Evolutionary conservation across 345 rosid species (phyloP).

Genomic region (Citrus trifoliata): DNA sequence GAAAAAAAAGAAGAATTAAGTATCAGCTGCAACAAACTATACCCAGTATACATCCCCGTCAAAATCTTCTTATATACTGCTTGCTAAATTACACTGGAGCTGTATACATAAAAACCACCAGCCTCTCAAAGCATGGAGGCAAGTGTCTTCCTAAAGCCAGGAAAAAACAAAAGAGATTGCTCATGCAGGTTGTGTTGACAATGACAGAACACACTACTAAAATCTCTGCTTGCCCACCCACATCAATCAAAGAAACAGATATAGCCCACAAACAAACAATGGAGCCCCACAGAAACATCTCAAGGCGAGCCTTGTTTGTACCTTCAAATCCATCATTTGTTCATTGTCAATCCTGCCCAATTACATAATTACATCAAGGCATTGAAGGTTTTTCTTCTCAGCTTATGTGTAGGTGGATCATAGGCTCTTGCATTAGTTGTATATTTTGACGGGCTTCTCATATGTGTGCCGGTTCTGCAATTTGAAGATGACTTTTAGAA

Average conservation of each 20-base stretch:
- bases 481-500: neutral
- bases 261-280: conserved; percentile 31
- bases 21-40: conserved; percentile 24
- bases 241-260: conserved; percentile 12
- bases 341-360: neutral
- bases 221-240: neutral
- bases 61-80: conserved; percentile 44
- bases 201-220: conserved; percentile 3
- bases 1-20: conserved; percentile 10
- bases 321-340: conserved; percentile 8
- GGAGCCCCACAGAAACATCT: conserved; percentile 22
- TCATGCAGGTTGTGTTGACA: neutral
- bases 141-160: conserved; percentile 11
- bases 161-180: conserved; percentile 1
- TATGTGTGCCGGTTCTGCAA: conserved; percentile 57
- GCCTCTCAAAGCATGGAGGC: conserved; percentile 17
- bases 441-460: conserved; percentile 62
- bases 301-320: conserved; percentile 8
- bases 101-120: conserved; percentile 27
- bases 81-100: conserved; percentile 45
- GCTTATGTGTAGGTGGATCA: conserved; percentile 13
- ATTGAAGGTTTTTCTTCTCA: conserved; percentile 12
- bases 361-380: conserved; percentile 7
- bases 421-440: conserved; percentile 40
- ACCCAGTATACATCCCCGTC: conserved; percentile 40